A percentile compares a stretch with the other conserved stretches of the same genome.
phyloP scores from a whole-genome alignment of 495 filamentous ascomycete genomes.

The Choiromyces venosus region DNA sequence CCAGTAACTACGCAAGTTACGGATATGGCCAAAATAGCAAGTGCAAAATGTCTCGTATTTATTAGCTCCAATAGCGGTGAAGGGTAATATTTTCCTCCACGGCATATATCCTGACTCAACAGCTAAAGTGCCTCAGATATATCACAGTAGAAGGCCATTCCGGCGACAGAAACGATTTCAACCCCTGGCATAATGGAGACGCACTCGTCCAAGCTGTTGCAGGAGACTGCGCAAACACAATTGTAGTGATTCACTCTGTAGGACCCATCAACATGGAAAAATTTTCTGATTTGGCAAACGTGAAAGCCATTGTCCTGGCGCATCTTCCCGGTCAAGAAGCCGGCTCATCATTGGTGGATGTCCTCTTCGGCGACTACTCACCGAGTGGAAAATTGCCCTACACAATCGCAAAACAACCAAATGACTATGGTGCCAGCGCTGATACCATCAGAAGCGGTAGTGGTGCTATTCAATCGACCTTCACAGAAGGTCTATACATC shows the following conservation, averaged over 20 bases:
- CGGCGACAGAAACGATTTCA: constrained; percentile 54
- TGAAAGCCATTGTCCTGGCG: constrained; percentile 58
- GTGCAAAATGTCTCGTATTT: constrained; percentile 55
- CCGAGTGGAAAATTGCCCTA: constrained; percentile 66
- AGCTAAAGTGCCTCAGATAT: constrained; percentile 40
- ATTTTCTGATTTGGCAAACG: constrained; percentile 58
- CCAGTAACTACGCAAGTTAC: constrained; percentile 47
- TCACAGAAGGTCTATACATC: constrained; percentile 59
- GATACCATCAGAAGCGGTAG: constrained; percentile 43
- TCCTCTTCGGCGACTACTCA: constrained; percentile 57
- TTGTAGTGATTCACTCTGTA: constrained; percentile 59
- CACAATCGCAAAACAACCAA: constrained; percentile 59
- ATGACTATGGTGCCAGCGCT: constrained; percentile 54
- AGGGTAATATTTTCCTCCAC: constrained; percentile 38
- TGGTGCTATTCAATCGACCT: constrained; percentile 53
- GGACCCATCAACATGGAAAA: constrained; percentile 55
- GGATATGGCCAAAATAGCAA: constrained; percentile 53
- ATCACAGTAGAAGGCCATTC: constrained; percentile 57
- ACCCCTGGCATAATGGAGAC: constrained; percentile 50
- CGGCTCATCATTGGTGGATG: constrained; percentile 52
- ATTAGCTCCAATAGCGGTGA: constrained; percentile 64
- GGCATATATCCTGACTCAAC: too few species aligned
- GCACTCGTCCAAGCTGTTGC: constrained; percentile 56
- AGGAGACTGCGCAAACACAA: constrained; percentile 54
- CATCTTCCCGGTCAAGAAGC: constrained; percentile 60